Evolutionary conservation across 2,329 filamentous ascomycete genomes (phyloP), one percentile per base, ranked within the genome.

Genomic region (Cordyceps cicadae): DNA sequence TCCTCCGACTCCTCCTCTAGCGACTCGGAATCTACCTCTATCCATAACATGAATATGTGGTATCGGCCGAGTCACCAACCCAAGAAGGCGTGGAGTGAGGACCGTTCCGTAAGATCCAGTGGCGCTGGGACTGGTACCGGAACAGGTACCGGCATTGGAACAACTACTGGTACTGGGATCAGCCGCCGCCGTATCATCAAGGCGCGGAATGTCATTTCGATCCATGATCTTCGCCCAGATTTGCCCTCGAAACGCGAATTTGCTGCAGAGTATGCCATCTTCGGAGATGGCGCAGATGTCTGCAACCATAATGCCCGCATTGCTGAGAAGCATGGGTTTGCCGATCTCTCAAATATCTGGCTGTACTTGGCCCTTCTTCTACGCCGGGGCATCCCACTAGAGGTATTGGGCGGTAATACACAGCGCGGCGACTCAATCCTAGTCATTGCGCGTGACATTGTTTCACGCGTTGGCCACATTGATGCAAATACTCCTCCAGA

Each of bases 281-380:
- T 94, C 70, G 92, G 92, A 3, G 86, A 92, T 63, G 88, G 89
- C 0, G 83, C 86, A n/a, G 83, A 88, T 43, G 85, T 96, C 3
- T 97, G 93, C 72, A 79, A 83, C 50, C 88, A 95, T 67, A 99
- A 99, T 71, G 90, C 92, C 9, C 75, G 76, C 1, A 85, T 95
- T 51, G 92, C 93, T 9, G 81, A 85, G 65, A 86, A 84, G 64
- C 81, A 88, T 66, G 89, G 87, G 5, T 82, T 85, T 64, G 72
- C 79, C 15, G 90, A 96, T 64, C 74, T 95, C 34, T 87, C 88
- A 29, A 85, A 91, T 66, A 83, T 96, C 7, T 99, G 94, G 94
- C 84, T 83, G 54, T 87, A 97, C 65, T 79, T 91, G 59, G 87
- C 85, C 19, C 77, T 97, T 62, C 79, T 97, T 6, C 76, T 97